These are phyloP conservation scores for Colletotrichum sp. DNA, from an alignment of 2,329 filamentous ascomycete species.

Conservation along the genomic window DNA sequence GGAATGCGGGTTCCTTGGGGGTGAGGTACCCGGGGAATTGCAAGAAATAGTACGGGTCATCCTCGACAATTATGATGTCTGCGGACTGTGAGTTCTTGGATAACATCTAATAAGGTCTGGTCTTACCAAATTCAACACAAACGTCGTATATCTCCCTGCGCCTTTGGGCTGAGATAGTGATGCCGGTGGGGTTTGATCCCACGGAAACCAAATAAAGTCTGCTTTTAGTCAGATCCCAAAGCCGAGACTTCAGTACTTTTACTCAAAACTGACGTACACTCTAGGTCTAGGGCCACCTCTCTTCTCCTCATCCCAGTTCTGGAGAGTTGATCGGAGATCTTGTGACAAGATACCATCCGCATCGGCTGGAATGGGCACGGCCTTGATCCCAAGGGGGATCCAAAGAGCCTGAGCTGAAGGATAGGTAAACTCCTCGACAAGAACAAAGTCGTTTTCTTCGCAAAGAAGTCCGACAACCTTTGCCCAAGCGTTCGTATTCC, in stretches of 20 bases:
- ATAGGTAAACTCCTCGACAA: neutral
- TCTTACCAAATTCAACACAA: constrained; percentile 43
- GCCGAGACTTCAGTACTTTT: neutral
- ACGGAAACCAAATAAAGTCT: constrained; percentile 43
- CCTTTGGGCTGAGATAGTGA: constrained; percentile 63
- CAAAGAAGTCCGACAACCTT: constrained; percentile 30
- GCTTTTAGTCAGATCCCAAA: neutral
- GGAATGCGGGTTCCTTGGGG: neutral
- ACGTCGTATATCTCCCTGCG: constrained; percentile 62
- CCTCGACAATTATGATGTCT: constrained; percentile 65
- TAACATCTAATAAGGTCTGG: constrained; percentile 65
- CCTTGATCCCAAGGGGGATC: constrained; percentile 30
- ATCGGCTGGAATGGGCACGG: constrained; percentile 28
- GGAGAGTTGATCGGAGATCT: constrained; percentile 23
- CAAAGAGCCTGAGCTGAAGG: constrained; percentile 28
- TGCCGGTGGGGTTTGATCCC: constrained; percentile 74
- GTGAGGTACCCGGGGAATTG: constrained; percentile 39
- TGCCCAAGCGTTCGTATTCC: constrained; percentile 35
- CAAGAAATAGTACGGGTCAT: constrained; percentile 51
- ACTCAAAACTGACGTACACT: constrained; percentile 1
- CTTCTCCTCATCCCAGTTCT: constrained; percentile 25
- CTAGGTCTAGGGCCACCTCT: constrained; percentile 17
- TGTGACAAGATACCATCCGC: constrained; percentile 28
- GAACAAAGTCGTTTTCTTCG: constrained; percentile 21
- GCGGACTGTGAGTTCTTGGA: constrained; percentile 29